Evolutionary conservation across 169 alveolate genomes (phyloP).

Genomic region (Babesia sp.): DNA sequence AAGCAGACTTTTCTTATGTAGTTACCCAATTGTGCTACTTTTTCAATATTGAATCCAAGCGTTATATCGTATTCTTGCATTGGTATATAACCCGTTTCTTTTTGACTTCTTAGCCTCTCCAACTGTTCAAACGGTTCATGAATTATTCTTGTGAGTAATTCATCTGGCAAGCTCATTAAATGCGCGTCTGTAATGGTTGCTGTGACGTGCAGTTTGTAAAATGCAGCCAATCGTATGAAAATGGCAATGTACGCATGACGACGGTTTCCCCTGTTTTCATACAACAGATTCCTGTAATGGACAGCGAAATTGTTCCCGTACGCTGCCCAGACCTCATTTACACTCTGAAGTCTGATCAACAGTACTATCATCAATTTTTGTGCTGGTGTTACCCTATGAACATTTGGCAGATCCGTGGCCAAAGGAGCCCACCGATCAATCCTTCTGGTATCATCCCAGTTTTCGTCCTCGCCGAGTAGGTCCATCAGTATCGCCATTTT

Average conservation of each 20-base stretch:
- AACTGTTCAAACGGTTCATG: not conserved
- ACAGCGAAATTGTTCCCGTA: not conserved
- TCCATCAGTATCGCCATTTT: not conserved
- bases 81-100: not conserved
- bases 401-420: not conserved
- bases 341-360: constrained; percentile 5
- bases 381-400: not conserved
- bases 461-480: no score
- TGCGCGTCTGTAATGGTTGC: no score
- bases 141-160: not conserved
- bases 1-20: no score
- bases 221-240: not conserved
- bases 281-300: not conserved
- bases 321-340: not conserved
- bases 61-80: not conserved
- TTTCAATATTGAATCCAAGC: not conserved
- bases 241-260: not conserved
- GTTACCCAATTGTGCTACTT: no score
- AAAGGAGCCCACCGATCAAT: not conserved
- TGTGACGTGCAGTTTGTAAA: no score
- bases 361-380: not conserved
- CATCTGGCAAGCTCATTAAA: no score
- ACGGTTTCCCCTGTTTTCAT: not conserved
- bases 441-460: no score
- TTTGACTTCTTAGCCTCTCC: not conserved